phyloP scores from a whole-genome alignment of 1,284 basidiomycete genomes.

The Leccinum pachyderme region DNA sequence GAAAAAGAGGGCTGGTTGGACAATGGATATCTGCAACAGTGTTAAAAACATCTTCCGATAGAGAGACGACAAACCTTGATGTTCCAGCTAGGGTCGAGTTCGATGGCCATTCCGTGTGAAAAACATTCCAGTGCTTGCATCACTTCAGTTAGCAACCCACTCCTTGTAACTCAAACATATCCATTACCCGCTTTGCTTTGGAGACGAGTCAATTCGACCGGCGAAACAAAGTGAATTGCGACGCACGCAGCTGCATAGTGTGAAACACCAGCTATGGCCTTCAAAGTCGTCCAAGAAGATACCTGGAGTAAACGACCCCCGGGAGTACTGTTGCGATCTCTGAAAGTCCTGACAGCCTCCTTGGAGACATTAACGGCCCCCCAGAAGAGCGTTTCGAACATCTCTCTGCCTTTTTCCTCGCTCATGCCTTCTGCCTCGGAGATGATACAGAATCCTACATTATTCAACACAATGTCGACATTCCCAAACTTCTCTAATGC shows the following conservation, averaged over 20 bases:
- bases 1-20: slow-evolving; percentile 31
- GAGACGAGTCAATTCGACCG: slow-evolving; percentile 1
- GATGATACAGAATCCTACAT: slow-evolving; percentile 26
- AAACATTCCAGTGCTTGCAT: slow-evolving; percentile 28
- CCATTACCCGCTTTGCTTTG: slow-evolving; percentile 27
- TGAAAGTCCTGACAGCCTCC: slow-evolving; percentile 36
- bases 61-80: slow-evolving; percentile 21
- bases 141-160: slow-evolving; percentile 6
- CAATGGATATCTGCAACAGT: slow-evolving; percentile 21
- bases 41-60: neutral
- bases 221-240: neutral
- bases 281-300: slow-evolving; percentile 19
- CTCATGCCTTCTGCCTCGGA: slow-evolving; percentile 33
- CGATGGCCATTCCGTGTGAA: slow-evolving; percentile 24
- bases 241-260: slow-evolving; percentile 34
- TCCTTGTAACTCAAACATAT: neutral
- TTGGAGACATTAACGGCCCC: slow-evolving; percentile 34
- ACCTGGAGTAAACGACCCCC: slow-evolving; percentile 35
- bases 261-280: slow-evolving; percentile 14
- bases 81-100: slow-evolving; percentile 30
- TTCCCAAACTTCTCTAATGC: slow-evolving; percentile 28
- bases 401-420: slow-evolving; percentile 30
- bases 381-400: slow-evolving; percentile 40
- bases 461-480: slow-evolving; percentile 37
- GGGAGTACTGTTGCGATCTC: slow-evolving; percentile 34